phyloP scores from a whole-genome alignment of 176 grass and related monocot species.

The Themeda triandra region DNA sequence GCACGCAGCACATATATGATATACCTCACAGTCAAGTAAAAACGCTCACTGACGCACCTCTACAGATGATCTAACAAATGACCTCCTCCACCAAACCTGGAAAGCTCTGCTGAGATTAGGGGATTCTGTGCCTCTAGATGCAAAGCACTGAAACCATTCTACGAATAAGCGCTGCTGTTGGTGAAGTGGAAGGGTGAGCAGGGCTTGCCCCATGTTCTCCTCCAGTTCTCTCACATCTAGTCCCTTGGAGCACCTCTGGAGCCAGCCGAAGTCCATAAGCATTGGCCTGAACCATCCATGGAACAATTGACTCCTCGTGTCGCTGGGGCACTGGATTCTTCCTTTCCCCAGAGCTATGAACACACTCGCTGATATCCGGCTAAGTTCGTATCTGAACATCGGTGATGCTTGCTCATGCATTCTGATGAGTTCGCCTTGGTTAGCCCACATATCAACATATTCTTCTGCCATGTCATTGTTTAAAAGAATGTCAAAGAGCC shows the following conservation, averaged over 20 bases:
- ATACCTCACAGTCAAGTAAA: background rate
- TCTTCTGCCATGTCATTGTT: too few species aligned
- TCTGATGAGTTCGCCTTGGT: too few species aligned
- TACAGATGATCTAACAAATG: slow-evolving; percentile 57
- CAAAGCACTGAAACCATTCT: slow-evolving; percentile 81
- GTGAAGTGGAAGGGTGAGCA: slow-evolving; percentile 79
- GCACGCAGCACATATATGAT: slow-evolving; percentile 31
- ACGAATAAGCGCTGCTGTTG: slow-evolving; percentile 73
- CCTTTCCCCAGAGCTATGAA: slow-evolving; percentile 73
- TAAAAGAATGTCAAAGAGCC: too few species aligned
- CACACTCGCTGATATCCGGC: slow-evolving; percentile 71
- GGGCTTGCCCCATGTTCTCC: slow-evolving; percentile 69
- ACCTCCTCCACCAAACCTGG: slow-evolving; percentile 95
- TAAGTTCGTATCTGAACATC: slow-evolving; percentile 85
- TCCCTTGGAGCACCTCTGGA: slow-evolving; percentile 69
- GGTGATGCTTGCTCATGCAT: too few species aligned
- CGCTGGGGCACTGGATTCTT: slow-evolving; percentile 63
- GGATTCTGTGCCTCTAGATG: slow-evolving; percentile 52
- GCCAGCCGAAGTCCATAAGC: slow-evolving; percentile 34
- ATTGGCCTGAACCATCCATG: background rate
- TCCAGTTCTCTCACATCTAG: slow-evolving; percentile 77
- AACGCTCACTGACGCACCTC: slow-evolving; percentile 25
- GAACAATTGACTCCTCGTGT: slow-evolving; percentile 50
- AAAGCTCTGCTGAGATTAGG: slow-evolving; percentile 82
- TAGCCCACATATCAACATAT: too few species aligned